Percentiles rank a stretch among this genome's conserved stretches.
phyloP scores from a whole-genome alignment of 2,329 filamentous ascomycete genomes.

The Cladosporium oxysporum region DNA sequence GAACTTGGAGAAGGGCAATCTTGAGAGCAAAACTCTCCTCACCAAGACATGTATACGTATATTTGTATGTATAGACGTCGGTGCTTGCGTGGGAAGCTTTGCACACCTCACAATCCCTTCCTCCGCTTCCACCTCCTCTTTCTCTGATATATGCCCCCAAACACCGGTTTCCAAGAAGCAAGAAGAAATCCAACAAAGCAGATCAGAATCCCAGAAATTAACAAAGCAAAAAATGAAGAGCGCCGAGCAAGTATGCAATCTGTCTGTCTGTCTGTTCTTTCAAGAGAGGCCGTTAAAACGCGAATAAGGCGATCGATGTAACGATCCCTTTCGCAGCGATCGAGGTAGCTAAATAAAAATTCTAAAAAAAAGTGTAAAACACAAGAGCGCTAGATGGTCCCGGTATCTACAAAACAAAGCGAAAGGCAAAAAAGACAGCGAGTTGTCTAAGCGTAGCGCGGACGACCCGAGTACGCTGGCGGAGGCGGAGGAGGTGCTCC shows the following conservation, averaged over 20 bases:
- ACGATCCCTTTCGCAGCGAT: not conserved
- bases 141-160: no score
- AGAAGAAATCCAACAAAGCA: not conserved
- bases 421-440: not conserved
- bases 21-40: not conserved
- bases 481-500: conserved; percentile 11
- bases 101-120: no score
- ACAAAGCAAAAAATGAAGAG: not conserved
- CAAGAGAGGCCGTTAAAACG: not conserved
- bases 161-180: not conserved
- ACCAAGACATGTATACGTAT: not conserved
- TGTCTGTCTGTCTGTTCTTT: not conserved
- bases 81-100: no score
- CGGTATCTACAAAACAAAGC: conserved; percentile 10
- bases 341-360: not conserved
- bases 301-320: not conserved
- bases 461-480: conserved; percentile 5
- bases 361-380: not conserved
- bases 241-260: conserved; percentile 13
- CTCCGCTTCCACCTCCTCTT: not conserved
- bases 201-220: not conserved
- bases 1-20: not conserved
- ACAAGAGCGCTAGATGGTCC: conserved; percentile 1
- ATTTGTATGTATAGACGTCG: not conserved
- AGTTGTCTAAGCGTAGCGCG: conserved; percentile 10